phyloP scores from a whole-genome alignment of 208 protist genomes.

The Wallacemonas sp. region DNA sequence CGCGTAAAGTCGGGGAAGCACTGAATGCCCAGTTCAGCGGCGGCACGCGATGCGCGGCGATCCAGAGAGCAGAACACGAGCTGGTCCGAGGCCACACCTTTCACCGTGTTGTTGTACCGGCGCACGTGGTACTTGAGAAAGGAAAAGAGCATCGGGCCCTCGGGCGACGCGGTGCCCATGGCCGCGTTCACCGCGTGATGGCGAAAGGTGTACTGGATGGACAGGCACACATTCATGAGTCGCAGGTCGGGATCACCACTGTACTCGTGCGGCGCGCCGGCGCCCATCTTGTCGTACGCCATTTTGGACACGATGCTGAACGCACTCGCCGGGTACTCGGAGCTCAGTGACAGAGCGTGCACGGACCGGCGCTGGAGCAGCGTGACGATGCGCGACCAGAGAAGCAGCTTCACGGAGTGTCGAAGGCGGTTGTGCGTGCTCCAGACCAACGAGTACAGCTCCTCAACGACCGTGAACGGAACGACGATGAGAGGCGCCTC shows the following conservation, averaged over 20 bases:
- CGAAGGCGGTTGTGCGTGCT: slow-evolving; percentile 31
- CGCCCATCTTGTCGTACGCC: slow-evolving; percentile 56
- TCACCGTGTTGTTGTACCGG: slow-evolving; percentile 70
- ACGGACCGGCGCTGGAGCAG: slow-evolving; percentile 55
- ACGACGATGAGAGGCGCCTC: slow-evolving; percentile 44
- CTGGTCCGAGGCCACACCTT: slow-evolving; percentile 45
- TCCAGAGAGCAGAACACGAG: slow-evolving; percentile 83
- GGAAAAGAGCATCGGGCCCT: slow-evolving; percentile 76
- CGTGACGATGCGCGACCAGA: slow-evolving; percentile 72
- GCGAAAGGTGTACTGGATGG: slow-evolving; percentile 71
- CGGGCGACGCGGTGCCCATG: slow-evolving; percentile 39
- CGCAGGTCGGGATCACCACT: slow-evolving; percentile 72
- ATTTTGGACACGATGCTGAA: slow-evolving; percentile 60
- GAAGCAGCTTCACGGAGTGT: slow-evolving; percentile 39
- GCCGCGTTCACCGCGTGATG: slow-evolving; percentile 22
- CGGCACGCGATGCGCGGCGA: slow-evolving; percentile 58
- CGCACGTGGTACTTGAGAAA: slow-evolving; percentile 88
- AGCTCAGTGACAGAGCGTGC: slow-evolving; percentile 52
- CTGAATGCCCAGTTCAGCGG: slow-evolving; percentile 57
- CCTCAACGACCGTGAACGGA: slow-evolving; percentile 80
- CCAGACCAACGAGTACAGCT: slow-evolving; percentile 75
- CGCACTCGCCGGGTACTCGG: slow-evolving; percentile 60
- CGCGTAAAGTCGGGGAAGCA: slow-evolving; percentile 48
- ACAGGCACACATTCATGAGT: slow-evolving; percentile 76
- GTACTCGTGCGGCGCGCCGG: slow-evolving; percentile 19